phyloP scores from a whole-genome alignment of 192 early-diverging fungal genomes.

The Gigaspora rosea region DNA sequence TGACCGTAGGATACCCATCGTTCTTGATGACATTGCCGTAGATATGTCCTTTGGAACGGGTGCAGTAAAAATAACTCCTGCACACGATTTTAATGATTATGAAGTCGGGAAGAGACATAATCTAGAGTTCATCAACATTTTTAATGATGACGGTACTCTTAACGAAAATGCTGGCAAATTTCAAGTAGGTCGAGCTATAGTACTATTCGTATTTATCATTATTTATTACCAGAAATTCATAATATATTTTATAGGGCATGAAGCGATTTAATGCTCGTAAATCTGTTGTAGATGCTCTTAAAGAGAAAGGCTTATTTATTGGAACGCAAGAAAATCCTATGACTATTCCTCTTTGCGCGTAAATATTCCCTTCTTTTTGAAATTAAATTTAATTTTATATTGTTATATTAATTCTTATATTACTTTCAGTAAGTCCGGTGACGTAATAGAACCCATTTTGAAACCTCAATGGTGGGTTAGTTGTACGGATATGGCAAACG shows the following conservation, averaged over 20 bases:
- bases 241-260: slow-evolving; percentile 59
- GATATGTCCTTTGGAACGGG: slow-evolving; percentile 96
- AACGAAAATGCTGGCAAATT: slow-evolving; percentile 92
- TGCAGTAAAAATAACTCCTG: slow-evolving; percentile 98
- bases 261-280: slow-evolving; percentile 93
- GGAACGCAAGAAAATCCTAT: slow-evolving; percentile 90
- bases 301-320: slow-evolving; percentile 86
- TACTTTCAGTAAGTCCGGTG: slow-evolving; percentile 66
- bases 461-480: slow-evolving; percentile 99
- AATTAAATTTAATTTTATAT: background rate
- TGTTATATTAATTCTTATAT: background rate
- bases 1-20: slow-evolving; percentile 86
- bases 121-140: slow-evolving; percentile 93
- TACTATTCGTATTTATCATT: background rate
- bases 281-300: slow-evolving; percentile 83
- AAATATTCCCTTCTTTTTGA: background rate
- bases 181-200: slow-evolving; percentile 22
- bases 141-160: slow-evolving; percentile 95
- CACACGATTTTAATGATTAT: slow-evolving; percentile 98
- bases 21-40: slow-evolving; percentile 81
- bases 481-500: slow-evolving; percentile 83
- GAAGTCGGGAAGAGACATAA: slow-evolving; percentile 93
- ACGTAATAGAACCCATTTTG: slow-evolving; percentile 96
- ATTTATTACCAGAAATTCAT: background rate
- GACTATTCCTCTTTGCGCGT: slow-evolving; percentile 86